These are phyloP conservation scores for Barnettozyma botsteinii DNA, from an alignment of 805 yeast species.

Conservation along the genomic window DNA sequence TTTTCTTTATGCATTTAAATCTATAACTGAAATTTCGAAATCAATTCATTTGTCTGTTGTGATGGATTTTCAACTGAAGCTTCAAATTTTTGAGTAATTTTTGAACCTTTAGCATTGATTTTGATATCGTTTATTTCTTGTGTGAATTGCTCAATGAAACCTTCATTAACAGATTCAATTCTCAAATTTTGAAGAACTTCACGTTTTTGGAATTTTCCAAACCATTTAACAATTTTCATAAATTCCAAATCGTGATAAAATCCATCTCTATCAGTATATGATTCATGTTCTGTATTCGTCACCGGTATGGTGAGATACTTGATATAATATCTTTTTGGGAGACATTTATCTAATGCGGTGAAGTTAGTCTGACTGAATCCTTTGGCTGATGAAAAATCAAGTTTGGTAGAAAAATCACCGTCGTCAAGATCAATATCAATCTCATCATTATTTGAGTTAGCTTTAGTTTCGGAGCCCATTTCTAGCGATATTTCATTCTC, in stretches of 20 bases:
- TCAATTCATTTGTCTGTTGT: slow-evolving; percentile 11
- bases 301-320: slow-evolving; percentile 43
- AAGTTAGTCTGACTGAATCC: slow-evolving; percentile 40
- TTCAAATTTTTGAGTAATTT: slow-evolving; percentile 13
- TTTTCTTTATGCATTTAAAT: too few relatives aligned
- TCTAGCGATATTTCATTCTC: not conserved
- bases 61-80: slow-evolving; percentile 11
- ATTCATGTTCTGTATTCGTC: slow-evolving; percentile 18
- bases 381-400: slow-evolving; percentile 13
- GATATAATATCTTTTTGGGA: slow-evolving; percentile 56
- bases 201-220: slow-evolving; percentile 9
- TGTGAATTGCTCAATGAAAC: slow-evolving; percentile 13
- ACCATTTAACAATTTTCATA: slow-evolving; percentile 19
- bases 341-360: slow-evolving; percentile 80
- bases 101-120: slow-evolving; percentile 3
- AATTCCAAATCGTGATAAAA: slow-evolving; percentile 20
- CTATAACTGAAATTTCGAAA: slow-evolving; percentile 5
- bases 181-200: slow-evolving; percentile 12
- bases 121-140: slow-evolving; percentile 13
- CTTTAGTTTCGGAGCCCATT: not conserved
- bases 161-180: slow-evolving; percentile 10
- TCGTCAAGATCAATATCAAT: not conserved
- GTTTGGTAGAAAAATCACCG: slow-evolving; percentile 17
- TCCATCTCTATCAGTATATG: not conserved
- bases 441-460: not conserved